Conservation (phyloP, 2,329 filamentous ascomycete species). For the Fusarium oxysporum region DNA sequence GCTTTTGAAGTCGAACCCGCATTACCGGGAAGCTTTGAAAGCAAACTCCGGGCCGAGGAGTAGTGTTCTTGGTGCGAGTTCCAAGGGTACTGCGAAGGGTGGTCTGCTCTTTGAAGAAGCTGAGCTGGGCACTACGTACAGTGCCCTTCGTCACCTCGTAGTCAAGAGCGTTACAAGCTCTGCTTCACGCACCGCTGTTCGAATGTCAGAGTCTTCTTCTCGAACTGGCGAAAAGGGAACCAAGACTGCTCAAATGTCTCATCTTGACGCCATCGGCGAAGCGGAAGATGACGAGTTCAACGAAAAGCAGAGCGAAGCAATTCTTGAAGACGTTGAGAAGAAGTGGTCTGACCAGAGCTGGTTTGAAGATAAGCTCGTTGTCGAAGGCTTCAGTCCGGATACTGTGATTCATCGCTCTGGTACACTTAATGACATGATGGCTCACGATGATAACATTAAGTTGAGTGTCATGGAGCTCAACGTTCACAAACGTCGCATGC, state of each 20-base stretch:
- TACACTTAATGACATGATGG: constrained; percentile 53
- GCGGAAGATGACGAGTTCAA: constrained; percentile 17
- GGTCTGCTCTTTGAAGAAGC: constrained; percentile 18
- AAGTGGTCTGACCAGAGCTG: not conserved
- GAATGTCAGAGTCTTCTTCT: constrained; percentile 23
- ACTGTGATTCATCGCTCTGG: constrained; percentile 39
- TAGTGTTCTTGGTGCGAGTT: not conserved
- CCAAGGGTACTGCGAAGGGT: constrained; percentile 9
- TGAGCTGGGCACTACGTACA: constrained; percentile 8
- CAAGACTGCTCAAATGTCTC: not conserved
- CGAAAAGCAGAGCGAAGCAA: not conserved
- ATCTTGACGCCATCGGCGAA: constrained; percentile 16
- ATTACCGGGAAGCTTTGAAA: constrained; percentile 4
- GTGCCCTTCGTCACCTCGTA: constrained; percentile 8
- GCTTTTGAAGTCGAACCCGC: not conserved
- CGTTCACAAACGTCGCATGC: constrained; percentile 46
- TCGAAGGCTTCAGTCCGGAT: constrained; percentile 47
- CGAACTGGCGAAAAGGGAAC: constrained; percentile 10
- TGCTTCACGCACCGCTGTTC: constrained; percentile 18
- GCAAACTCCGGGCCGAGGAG: not conserved
- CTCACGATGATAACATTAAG: constrained; percentile 50
- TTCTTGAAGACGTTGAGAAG: not conserved
- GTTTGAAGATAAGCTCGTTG: constrained; percentile 11
- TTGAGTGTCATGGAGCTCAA: constrained; percentile 50
- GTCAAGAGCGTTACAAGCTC: constrained; percentile 28